Evolutionary conservation across 257 asterid genomes (phyloP).

Genomic region (Cruciata laevipes): DNA sequence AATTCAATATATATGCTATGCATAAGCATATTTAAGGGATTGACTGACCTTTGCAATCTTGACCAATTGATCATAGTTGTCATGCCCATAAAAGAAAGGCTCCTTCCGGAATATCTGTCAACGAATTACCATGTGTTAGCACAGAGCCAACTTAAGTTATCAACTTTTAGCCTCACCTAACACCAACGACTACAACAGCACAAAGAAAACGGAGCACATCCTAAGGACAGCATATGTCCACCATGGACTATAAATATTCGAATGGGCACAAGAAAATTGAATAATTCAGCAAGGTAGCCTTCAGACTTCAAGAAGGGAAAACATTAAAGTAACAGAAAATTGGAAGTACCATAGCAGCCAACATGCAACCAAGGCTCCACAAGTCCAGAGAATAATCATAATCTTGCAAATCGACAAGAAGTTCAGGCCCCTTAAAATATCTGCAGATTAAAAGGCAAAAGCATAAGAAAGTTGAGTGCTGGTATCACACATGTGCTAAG

Average conservation of each 20-base stretch:
- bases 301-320: background rate
- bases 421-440: conserved; percentile 80
- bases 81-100: conserved; percentile 93
- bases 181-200: background rate
- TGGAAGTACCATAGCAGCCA: conserved; percentile 68
- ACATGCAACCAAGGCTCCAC: conserved; percentile 94
- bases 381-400: conserved; percentile 89
- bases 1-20: background rate
- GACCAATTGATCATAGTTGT: conserved; percentile 82
- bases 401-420: conserved; percentile 97
- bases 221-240: background rate
- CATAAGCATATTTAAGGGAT: background rate
- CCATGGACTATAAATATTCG: background rate
- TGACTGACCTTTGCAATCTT: conserved; percentile 79
- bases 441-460: conserved; percentile 12
- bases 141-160: background rate
- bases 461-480: background rate
- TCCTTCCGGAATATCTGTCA: conserved; percentile 81
- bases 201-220: conserved; percentile 1
- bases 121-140: conserved; percentile 22
- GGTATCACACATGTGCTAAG: background rate
- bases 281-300: background rate
- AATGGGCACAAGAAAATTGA: background rate
- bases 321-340: background rate
- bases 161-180: conserved; percentile 3